phyloP scores from a whole-genome alignment of 2,329 filamentous ascomycete genomes.

The Furcasterigmium furcatum region DNA sequence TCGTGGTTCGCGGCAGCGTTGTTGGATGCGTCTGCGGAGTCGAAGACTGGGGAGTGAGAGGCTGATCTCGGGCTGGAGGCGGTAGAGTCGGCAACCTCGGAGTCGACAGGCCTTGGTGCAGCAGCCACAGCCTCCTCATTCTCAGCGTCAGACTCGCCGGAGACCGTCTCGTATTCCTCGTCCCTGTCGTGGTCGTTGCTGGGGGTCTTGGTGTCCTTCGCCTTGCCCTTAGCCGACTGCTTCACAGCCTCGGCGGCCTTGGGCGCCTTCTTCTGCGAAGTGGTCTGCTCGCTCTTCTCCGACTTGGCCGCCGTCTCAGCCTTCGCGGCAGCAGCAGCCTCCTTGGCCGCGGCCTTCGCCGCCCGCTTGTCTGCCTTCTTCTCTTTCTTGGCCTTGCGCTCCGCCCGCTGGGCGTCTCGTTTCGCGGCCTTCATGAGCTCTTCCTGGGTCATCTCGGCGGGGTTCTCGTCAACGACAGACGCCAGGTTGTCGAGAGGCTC shows the following conservation, averaged over 20 bases:
- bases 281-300: conserved; percentile 41
- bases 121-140: neutral
- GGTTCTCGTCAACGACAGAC: conserved; percentile 11
- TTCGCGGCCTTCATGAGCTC: conserved; percentile 13
- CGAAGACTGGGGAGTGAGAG: conserved; percentile 59
- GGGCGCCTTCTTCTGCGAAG: conserved; percentile 30
- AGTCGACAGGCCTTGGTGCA: conserved; percentile 36
- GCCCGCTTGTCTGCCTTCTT: conserved; percentile 47
- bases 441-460: conserved; percentile 13
- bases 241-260: conserved; percentile 23
- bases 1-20: conserved; percentile 35
- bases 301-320: conserved; percentile 52
- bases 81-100: conserved; percentile 34
- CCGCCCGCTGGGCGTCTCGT: conserved; percentile 4
- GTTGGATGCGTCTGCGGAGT: conserved; percentile 43
- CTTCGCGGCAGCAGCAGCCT: conserved; percentile 27
- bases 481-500: conserved; percentile 7
- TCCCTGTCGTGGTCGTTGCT: conserved; percentile 10
- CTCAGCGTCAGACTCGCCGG: conserved; percentile 15
- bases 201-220: neutral
- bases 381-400: conserved; percentile 24
- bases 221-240: conserved; percentile 5
- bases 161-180: conserved; percentile 10
- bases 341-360: conserved; percentile 16
- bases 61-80: conserved; percentile 41